A percentile compares a stretch with the other conserved stretches of the same genome.
Conservation (phyloP, 2,329 filamentous ascomycete species). For the Fusarium robinianum region DNA sequence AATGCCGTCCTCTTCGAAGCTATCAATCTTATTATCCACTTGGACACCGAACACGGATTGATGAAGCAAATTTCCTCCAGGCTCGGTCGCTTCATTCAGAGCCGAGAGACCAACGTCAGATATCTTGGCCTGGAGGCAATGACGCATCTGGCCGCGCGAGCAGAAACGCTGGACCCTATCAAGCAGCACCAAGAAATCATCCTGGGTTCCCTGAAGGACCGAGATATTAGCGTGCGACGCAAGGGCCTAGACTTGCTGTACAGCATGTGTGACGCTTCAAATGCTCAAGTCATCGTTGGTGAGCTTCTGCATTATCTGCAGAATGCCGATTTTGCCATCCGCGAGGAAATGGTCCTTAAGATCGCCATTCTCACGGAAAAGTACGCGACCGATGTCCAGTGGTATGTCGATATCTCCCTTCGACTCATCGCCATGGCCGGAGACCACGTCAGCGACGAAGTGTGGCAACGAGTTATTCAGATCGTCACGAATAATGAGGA, state of each 20-base stretch:
- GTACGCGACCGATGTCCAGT: constrained; percentile 97
- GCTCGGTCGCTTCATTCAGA: constrained; percentile 94
- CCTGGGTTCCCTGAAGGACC: constrained; percentile 87
- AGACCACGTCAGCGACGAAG: constrained; percentile 97
- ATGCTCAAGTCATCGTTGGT: constrained; percentile 89
- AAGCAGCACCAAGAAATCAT: constrained; percentile 98
- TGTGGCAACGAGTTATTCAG: constrained; percentile 98
- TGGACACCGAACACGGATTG: constrained; percentile 90
- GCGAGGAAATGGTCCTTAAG: constrained; percentile 99
- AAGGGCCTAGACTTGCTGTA: constrained; percentile 96
- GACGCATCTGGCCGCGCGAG: constrained; percentile 93
- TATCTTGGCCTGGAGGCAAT: constrained; percentile 96
- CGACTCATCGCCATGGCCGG: constrained; percentile 94
- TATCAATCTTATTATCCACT: constrained; percentile 96
- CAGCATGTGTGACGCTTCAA: constrained; percentile 99
- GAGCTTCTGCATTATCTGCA: constrained; percentile 94
- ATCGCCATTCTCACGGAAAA: constrained; percentile 98
- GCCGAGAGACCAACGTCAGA: constrained; percentile 93
- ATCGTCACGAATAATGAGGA: constrained; percentile 99
- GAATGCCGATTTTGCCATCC: constrained; percentile 94
- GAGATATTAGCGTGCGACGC: constrained; percentile 94
- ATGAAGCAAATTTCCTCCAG: constrained; percentile 96
- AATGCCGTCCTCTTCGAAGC: constrained; percentile 98
- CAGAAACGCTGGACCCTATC: constrained; percentile 94
- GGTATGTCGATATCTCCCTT: constrained; percentile 98